Evolutionary conservation across 2,329 filamentous ascomycete genomes (phyloP), one percentile per base, ranked within the genome.

Genomic region (Dactylonectria macrodidyma): DNA sequence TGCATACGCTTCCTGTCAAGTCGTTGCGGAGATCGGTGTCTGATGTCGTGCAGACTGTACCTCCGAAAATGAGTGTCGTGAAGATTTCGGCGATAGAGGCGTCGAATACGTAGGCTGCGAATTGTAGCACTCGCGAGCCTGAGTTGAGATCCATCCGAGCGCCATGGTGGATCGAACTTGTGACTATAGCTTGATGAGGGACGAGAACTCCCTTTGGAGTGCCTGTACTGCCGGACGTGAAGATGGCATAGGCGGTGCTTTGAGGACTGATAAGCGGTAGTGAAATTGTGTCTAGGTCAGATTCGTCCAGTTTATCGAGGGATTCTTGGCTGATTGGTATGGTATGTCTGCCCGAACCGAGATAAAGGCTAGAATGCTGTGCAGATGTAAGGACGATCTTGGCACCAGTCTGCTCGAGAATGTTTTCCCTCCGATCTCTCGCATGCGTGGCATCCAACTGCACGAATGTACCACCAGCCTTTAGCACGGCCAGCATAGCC

Each of bases 141-240:
- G 22, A 8, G 22, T 46, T 62, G 26, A 46, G 50, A 9, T 12
- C 55, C 63, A 60, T 61, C 34, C 34, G 57, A 19, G 57, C 36
- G 24, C 38, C 58, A 48, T 66, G 64, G n/a, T 56, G 51, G 24
- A 58, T 62, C 34, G 59, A 50, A 6, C 59, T 33, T 4, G 59
- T 51, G 9, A 36, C 33, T 7, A 59, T 50, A 6, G 59, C 48
- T 22, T 48, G 47, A 62, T 85, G 83, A 4, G 80, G 79, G 58
- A 84, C 77, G 14, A 86, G 80, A 14, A 87, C 85, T 22, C 86
- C 86, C 73, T 89, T 89, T 0, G 87, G 87, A 10, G 78, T 80
- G 8, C 87, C 87, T 0, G 87, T 89, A 47, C 84, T 87, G 36
- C 87, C 87, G 2, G 86, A 88, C 8, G 87, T 89, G 75, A 88